These are phyloP conservation scores for Globisporangium spinosum DNA, from an alignment of 352 stramenopile genomes.

Conservation along the genomic window DNA sequence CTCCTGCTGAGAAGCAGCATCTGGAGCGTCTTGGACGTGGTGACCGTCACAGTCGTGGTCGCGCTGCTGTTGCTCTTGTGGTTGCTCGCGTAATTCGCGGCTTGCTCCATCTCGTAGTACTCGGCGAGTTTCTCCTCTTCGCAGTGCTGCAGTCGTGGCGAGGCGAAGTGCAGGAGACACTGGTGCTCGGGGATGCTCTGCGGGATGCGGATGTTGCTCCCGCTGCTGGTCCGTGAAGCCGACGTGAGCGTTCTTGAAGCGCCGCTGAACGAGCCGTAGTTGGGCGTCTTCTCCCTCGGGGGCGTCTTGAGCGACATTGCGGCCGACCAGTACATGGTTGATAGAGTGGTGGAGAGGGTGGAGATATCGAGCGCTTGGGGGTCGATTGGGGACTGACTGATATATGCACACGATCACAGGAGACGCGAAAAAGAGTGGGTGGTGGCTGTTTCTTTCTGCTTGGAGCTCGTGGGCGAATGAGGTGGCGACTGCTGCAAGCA, in stretches of 20 bases:
- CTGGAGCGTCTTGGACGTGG: conserved; percentile 14
- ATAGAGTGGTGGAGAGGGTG: not conserved
- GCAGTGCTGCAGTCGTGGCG: conserved; percentile 27
- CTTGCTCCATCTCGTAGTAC: conserved; percentile 18
- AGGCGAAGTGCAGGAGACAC: conserved; percentile 55
- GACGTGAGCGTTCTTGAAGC: conserved; percentile 1
- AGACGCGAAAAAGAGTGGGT: not conserved
- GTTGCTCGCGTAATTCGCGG: not conserved
- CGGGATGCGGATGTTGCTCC: conserved; percentile 52
- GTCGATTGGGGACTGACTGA: not conserved
- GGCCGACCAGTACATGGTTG: conserved; percentile 71
- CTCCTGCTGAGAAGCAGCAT: conserved; percentile 16
- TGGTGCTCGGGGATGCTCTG: conserved; percentile 78
- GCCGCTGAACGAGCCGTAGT: conserved; percentile 60
- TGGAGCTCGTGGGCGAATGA: conserved; percentile 8
- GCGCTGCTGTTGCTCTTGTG: not conserved
- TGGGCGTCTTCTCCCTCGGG: conserved; percentile 21
- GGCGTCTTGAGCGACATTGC: conserved; percentile 58
- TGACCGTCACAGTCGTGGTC: conserved; percentile 28
- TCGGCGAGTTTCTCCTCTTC: conserved; percentile 23
- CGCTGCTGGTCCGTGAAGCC: conserved; percentile 16
- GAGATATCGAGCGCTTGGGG: not conserved
- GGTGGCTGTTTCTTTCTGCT: not conserved
- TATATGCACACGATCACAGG: not conserved
- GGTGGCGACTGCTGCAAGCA: not conserved